These are phyloP conservation scores for Lipomyces lipofer DNA, from an alignment of 805 yeast genomes.

Conservation along the genomic window DNA sequence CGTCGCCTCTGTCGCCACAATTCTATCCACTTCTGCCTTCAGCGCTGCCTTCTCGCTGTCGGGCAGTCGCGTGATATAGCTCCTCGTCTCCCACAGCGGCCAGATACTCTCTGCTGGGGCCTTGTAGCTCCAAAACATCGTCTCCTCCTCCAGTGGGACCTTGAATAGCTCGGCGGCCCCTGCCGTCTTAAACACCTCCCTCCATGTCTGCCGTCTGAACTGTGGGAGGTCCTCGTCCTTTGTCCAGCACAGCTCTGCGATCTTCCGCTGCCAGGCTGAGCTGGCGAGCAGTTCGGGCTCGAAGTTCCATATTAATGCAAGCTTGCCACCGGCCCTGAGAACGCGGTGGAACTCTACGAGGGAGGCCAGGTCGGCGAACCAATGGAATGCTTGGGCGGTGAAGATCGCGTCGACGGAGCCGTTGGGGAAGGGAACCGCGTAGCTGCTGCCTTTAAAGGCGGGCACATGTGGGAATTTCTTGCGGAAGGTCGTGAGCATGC, in stretches of 20 bases:
- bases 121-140: slow-evolving; percentile 38
- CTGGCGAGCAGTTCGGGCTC: slow-evolving; percentile 40
- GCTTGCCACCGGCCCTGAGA: slow-evolving; percentile 50
- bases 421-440: slow-evolving; percentile 49
- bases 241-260: slow-evolving; percentile 42
- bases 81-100: slow-evolving; percentile 56
- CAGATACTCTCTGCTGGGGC: slow-evolving; percentile 45
- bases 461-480: slow-evolving; percentile 49
- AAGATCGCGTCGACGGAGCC: slow-evolving; percentile 51
- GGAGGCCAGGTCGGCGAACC: slow-evolving; percentile 58
- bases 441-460: slow-evolving; percentile 46
- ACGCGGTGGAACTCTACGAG: slow-evolving; percentile 54
- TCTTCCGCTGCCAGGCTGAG: slow-evolving; percentile 44
- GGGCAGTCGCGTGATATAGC: slow-evolving; percentile 52
- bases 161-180: slow-evolving; percentile 40
- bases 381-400: slow-evolving; percentile 64
- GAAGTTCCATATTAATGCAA: slow-evolving; percentile 63
- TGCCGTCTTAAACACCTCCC: slow-evolving; percentile 39
- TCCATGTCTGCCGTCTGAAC: slow-evolving; percentile 54
- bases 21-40: slow-evolving; percentile 39
- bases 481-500: slow-evolving; percentile 54
- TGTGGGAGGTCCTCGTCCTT: slow-evolving; percentile 55
- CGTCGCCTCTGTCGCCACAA: slow-evolving; percentile 31
- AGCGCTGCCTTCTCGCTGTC: slow-evolving; percentile 43
- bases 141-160: slow-evolving; percentile 42